A percentile compares a stretch with the other conserved stretches of the same genome.
Conservation (phyloP, 2,329 filamentous ascomycete species). For the Oidium heveae region DNA sequence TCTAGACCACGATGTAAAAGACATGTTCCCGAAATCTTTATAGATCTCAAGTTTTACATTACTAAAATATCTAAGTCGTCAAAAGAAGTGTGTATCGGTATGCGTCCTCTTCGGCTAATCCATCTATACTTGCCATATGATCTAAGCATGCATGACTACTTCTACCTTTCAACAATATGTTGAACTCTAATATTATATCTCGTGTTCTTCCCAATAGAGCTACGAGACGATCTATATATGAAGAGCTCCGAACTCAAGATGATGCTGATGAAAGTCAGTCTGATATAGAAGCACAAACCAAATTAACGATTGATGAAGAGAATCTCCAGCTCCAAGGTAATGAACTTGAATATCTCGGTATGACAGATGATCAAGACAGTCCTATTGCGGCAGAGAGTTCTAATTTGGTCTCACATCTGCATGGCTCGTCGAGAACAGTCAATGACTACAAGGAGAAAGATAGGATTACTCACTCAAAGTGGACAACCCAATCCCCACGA, state of each 20-base stretch:
- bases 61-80: too few relatives aligned
- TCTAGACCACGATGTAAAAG: too few relatives aligned
- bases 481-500: constrained; percentile 13
- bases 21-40: too few relatives aligned
- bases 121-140: not conserved
- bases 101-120: not conserved
- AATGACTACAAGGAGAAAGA: not conserved
- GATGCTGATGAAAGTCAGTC: constrained; percentile 11
- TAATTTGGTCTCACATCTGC: constrained; percentile 10
- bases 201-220: constrained; percentile 12
- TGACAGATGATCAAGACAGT: constrained; percentile 12
- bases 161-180: constrained; percentile 6
- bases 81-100: too few relatives aligned
- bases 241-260: constrained; percentile 13
- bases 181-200: constrained; percentile 14
- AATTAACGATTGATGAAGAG: constrained; percentile 14
- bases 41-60: too few relatives aligned
- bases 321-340: constrained; percentile 14
- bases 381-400: constrained; percentile 12
- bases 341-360: constrained; percentile 11
- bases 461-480: constrained; percentile 5
- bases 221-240: constrained; percentile 14
- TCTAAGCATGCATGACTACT: not conserved
- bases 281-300: constrained; percentile 13
- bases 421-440: not conserved